Conservation (phyloP, 1,284 basidiomycete genomes). For the Tausonia pullulans region DNA sequence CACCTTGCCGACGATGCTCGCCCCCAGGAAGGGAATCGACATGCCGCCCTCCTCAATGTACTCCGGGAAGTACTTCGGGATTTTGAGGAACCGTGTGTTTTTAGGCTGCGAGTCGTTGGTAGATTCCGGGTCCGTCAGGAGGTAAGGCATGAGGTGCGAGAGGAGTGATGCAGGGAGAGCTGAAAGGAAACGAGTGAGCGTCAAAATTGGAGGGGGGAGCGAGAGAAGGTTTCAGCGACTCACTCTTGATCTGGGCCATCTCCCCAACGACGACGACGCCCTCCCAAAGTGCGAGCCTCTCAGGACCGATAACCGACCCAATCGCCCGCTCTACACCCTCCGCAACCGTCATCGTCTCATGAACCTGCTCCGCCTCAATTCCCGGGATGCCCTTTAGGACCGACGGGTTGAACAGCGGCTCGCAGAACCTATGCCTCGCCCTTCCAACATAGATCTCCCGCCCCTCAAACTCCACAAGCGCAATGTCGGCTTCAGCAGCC, state of each 20-base stretch:
- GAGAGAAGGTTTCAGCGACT: slow-evolving; percentile 20
- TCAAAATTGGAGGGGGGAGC: slow-evolving; percentile 8
- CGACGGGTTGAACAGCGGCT: slow-evolving; percentile 70
- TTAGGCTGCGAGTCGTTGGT: slow-evolving; percentile 47
- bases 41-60: slow-evolving; percentile 75
- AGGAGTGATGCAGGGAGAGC: slow-evolving; percentile 50
- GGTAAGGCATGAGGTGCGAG: slow-evolving; percentile 58
- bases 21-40: slow-evolving; percentile 71
- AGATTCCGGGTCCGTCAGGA: slow-evolving; percentile 49
- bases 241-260: slow-evolving; percentile 64
- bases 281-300: slow-evolving; percentile 63
- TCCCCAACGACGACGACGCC: slow-evolving; percentile 76
- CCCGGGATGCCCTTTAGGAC: slow-evolving; percentile 32
- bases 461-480: slow-evolving; percentile 57
- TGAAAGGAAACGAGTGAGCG: slow-evolving; percentile 16
- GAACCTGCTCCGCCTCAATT: slow-evolving; percentile 21
- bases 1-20: slow-evolving; percentile 78
- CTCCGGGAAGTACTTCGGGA: slow-evolving; percentile 90
- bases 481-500: slow-evolving; percentile 52
- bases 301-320: slow-evolving; percentile 30
- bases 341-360: slow-evolving; percentile 19
- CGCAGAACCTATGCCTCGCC: slow-evolving; percentile 79
- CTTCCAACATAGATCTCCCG: slow-evolving; percentile 67
- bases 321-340: slow-evolving; percentile 41
- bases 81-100: slow-evolving; percentile 50